Evolutionary conservation across 768 basidiomycete genomes (phyloP).

Genomic region (Lentinula lateritia): DNA sequence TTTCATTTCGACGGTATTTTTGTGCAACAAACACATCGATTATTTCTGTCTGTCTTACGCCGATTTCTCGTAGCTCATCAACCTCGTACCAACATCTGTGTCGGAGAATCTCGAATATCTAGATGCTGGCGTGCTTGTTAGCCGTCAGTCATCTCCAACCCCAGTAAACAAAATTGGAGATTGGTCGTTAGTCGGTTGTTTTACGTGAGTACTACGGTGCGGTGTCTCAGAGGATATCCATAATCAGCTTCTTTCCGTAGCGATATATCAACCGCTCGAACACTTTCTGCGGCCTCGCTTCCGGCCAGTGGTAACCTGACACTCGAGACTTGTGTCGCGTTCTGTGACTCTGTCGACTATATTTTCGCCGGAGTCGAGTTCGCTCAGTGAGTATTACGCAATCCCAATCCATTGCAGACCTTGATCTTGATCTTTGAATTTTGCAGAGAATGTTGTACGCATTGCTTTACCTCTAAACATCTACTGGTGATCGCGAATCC

Average conservation of each 20-base stretch:
- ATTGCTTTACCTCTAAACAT: constrained; percentile 10
- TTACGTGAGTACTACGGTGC: constrained; percentile 27
- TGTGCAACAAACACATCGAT: no score
- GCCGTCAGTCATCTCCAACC: neutral
- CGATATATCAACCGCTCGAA: constrained; percentile 40
- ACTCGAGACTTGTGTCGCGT: constrained; percentile 35
- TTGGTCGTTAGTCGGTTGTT: constrained; percentile 50
- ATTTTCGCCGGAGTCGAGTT: constrained; percentile 65
- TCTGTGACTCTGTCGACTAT: constrained; percentile 30
- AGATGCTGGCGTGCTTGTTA: neutral
- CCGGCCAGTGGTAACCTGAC: constrained; percentile 46
- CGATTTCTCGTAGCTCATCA: neutral
- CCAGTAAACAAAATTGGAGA: neutral
- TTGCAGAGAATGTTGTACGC: constrained; percentile 36
- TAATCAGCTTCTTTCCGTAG: constrained; percentile 11
- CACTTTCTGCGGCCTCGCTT: constrained; percentile 42
- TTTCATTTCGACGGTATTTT: constrained; percentile 1
- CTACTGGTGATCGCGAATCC: no score
- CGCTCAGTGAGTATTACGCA: constrained; percentile 30
- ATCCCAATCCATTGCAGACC: neutral
- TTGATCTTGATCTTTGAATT: neutral
- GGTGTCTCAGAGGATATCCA: neutral
- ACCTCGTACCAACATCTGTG: neutral
- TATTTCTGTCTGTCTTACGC: neutral
- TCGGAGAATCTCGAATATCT: no score